Evolutionary conservation across 176 grass and related monocot species (phyloP), one percentile per base, ranked within the genome.

Genomic region (Phyllostachys edulis): DNA sequence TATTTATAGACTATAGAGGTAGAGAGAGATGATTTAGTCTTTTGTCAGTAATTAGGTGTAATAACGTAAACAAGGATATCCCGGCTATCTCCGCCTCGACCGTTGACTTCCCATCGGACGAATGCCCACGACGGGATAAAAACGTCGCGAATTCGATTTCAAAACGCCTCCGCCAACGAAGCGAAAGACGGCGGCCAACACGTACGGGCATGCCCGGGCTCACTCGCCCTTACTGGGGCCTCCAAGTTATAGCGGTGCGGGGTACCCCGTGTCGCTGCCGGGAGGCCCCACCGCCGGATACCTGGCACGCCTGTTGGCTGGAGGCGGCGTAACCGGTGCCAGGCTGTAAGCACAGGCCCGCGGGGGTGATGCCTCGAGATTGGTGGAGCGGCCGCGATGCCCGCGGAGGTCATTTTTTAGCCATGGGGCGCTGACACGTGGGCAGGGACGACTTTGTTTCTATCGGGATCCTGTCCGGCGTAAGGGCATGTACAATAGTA

Each of bases 361-460:
- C 2, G 54, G 7, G 54, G 9, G 54, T 8, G 46, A 9, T 1
- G 17, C 72, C 72, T 75, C 29, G 18, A 56, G 72, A 75, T 54
- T 13, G 72, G 17, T 4, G 21, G 10, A 7, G 55, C 10, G 20
- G 54, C 7, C 4, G 54, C 20, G 2, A 57, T n/a, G 54, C 54
- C 54, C 7, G 5, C 5, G 1, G 50, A 52, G 50, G 50, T 52
- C 16, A 9, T n/a, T 21, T 9, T 2, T 1, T n/a, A 29, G 10
- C 62, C 76, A 29, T n/a, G 75, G 15, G 44, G 17, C 16, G 10
- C 9, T 54, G 85, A 75, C 88, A 90, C 78, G 83, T 86, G 29
- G 40, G 4, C 54, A 42, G 16, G 24, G 21, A 1, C 6, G 17
- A 7, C 0, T 3, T 2, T 18, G 54, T 56, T 9, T 13, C 3